A percentile compares a stretch with the other conserved stretches of the same genome.
phyloP scores from a whole-genome alignment of 768 basidiomycete species.

The Mrakia gelida region DNA sequence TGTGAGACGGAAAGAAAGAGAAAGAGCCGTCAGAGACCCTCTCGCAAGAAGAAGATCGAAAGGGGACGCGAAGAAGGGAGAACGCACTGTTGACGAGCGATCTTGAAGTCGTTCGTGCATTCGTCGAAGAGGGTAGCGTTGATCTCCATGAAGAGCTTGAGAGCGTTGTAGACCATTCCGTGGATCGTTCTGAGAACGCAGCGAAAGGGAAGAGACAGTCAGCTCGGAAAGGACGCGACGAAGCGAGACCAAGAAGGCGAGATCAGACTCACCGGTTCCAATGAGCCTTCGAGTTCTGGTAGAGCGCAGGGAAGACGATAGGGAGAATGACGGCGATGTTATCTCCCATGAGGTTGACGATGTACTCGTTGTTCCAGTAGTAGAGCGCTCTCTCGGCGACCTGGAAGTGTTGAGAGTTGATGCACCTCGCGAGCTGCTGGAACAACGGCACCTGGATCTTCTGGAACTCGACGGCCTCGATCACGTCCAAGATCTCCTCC shows the following conservation, averaged over 20 bases:
- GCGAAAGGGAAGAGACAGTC: not conserved
- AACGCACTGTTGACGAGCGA: constrained; percentile 74
- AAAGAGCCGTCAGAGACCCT: not conserved
- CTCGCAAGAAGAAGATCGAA: not conserved
- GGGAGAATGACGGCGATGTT: constrained; percentile 83
- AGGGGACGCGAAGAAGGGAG: not conserved
- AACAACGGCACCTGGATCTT: constrained; percentile 92
- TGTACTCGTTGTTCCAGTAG: constrained; percentile 99
- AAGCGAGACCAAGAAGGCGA: not conserved
- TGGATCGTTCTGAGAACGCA: constrained; percentile 75
- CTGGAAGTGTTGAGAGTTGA: constrained; percentile 99
- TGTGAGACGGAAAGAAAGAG: constrained; percentile 43
- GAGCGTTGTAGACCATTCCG: constrained; percentile 96
- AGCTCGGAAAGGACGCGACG: not conserved
- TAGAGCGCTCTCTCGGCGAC: constrained; percentile 94
- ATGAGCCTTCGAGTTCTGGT: constrained; percentile 91
- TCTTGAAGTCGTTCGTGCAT: constrained; percentile 87
- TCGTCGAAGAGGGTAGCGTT: constrained; percentile 95
- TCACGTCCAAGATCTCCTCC: constrained; percentile 97
- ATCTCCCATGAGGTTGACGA: constrained; percentile 98
- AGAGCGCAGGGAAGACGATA: constrained; percentile 93
- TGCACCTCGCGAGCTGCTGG: constrained; percentile 89
- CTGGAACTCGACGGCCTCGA: constrained; percentile 90
- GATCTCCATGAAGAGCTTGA: constrained; percentile 98
- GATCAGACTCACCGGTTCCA: constrained; percentile 81